Base-by-base conservation (phyloP, 2,329 filamentous ascomycete genomes). In the Diaporthe velutina region DNA sequence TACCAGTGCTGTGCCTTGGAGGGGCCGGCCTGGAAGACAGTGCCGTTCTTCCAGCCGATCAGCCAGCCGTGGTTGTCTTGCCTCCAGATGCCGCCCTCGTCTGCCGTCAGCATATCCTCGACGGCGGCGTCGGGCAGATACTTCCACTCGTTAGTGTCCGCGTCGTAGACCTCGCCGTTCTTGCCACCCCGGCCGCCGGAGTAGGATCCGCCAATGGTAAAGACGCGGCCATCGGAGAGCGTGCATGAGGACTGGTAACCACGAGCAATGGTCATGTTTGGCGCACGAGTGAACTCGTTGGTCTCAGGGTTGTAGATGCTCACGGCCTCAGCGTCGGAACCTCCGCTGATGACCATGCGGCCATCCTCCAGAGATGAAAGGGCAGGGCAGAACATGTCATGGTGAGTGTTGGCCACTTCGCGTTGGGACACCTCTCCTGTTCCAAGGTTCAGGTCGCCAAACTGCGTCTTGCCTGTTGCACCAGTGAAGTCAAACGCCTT, bases 331-430 rank as follows among this genome's bases (percentile, higher is more conserved):
- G 64, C 64, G 4, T 67, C 45, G 2, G 64, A 67, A 4, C 64
- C 90, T 8, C 90, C 90, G 0, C 86, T 88, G 9, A 92, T 85
- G 2, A 91, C 78, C 10, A 90, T 84, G 12, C 84, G 82, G 0
- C 89, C 90, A 10, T 85, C 81, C 22, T 83, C 84, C 73, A 88
- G 86, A 17, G 87, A 80, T 10, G 85, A 87, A 68, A 90, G 88
- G 2, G 89, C 90, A 0, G 89, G 88, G 77, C 89, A 90, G 77
- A 90, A 90, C 88, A 90, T 90, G 77, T 90, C 88, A 77, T 89
- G 87, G 5, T 83, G 77, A 0, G 86, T 89, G 74, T 87, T 79
- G 57, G 82, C 79, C 10, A 85, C 80, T 45, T 80, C 80, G 25
- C 79, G 79, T 30, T 81, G 61, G 28, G 81, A 79, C 15, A 83